Evolutionary conservation across 2,329 filamentous ascomycete genomes (phyloP), one percentile per base, ranked within the genome.

Genomic region (Monosporascus sp.): DNA sequence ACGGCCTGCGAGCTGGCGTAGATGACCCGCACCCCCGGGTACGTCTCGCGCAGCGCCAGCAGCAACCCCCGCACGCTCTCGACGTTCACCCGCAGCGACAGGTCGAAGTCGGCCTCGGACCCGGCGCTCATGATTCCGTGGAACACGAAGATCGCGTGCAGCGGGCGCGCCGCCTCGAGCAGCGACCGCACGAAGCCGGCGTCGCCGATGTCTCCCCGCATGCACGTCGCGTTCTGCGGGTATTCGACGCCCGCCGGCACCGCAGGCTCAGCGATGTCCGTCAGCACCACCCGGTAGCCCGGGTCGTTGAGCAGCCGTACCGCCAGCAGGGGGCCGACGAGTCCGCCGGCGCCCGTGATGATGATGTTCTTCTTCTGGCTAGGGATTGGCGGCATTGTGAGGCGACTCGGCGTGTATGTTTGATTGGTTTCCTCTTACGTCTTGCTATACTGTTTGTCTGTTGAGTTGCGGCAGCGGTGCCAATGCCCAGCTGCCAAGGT

Each of bases 121-220:
- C 81, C 82, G 14, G 78, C 78, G 0, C 82, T 85, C 83, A 86
- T 86, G 72, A 86, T 84, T 56, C 83, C 83, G 67, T 86, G 83
- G 65, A 86, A 81, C 60, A 84, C 72, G 68, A 83, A 86, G 53
- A 80, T 73, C 47, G 78, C 77, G 54, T 77, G 72, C 3, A 82
- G 69, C 1, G 76, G 74, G 25, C 70, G 68, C 18, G 75, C 72
- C 4, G 71, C 70, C 1, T 65, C 64, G 15, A 81, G 72, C 2
- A 85, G 73, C 15, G 56, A 39, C 41, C 60, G 44, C 9, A 74
- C 55, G 57, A 71, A 72, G 55, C 54, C 51, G 0, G 62, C 54
- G 47, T 69, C 63, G 51, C 69, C 67, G 54, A 76, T 70, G 62
- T 86, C 82, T 9, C 79, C 76, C 25, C 74, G 73, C 44, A 83